These are phyloP conservation scores for Aspergillus sparsus DNA, from an alignment of 495 filamentous ascomycete species.

Conservation along the genomic window DNA sequence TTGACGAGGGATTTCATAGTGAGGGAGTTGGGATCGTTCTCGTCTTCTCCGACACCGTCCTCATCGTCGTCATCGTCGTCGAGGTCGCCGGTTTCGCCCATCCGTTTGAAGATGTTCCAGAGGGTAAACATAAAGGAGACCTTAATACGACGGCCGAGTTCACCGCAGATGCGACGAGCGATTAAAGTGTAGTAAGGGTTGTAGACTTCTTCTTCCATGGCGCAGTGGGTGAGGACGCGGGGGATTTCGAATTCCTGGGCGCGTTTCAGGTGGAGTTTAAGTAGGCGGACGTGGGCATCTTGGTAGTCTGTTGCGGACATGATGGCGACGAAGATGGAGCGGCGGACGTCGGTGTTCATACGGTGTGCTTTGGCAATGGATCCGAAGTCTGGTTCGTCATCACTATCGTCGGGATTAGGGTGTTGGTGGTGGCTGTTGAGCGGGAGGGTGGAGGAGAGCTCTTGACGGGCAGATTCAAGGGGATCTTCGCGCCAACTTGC, in stretches of 20 bases:
- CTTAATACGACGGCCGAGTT: constrained; percentile 64
- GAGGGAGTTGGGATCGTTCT: constrained; percentile 47
- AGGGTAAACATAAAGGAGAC: constrained; percentile 83
- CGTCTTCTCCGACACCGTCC: constrained; percentile 49
- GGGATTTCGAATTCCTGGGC: constrained; percentile 85
- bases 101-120: constrained; percentile 82
- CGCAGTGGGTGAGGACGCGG: constrained; percentile 84
- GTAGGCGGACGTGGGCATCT: constrained; percentile 74
- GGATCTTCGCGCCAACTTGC: constrained; percentile 74
- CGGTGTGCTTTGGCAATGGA: constrained; percentile 77
- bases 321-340: constrained; percentile 87
- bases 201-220: constrained; percentile 76
- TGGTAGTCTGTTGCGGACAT: constrained; percentile 85
- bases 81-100: constrained; percentile 68
- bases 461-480: constrained; percentile 41
- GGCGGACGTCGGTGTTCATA: constrained; percentile 93
- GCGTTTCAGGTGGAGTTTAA: constrained; percentile 81
- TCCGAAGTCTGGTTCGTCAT: constrained; percentile 64
- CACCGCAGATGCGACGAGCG: constrained; percentile 68
- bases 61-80: constrained; percentile 57
- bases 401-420: constrained; percentile 41
- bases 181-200: constrained; percentile 94
- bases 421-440: constrained; percentile 18
- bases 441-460: constrained; percentile 29
- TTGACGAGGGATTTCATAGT: constrained; percentile 75